Percentiles rank a stretch among this genome's conserved stretches.
phyloP scores from a whole-genome alignment of 768 basidiomycete species.

The Psilocybe azurescens region DNA sequence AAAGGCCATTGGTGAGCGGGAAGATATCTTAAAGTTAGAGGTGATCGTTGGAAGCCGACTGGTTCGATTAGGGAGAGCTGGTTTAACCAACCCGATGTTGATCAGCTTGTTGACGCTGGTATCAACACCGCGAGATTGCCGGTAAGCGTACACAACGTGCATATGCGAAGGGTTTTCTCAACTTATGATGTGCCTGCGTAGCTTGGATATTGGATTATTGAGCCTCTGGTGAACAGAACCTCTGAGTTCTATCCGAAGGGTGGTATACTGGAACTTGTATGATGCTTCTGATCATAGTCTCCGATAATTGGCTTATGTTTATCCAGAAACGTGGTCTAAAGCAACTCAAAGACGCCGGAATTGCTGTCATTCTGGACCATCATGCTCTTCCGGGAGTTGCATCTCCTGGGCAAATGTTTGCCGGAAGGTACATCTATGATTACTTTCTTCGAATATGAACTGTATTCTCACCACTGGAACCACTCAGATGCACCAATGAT shows the following conservation, averaged over 20 bases:
- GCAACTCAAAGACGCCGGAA: constrained; percentile 65
- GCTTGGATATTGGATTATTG: constrained; percentile 87
- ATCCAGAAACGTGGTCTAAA: constrained; percentile 63
- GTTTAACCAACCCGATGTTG: constrained; percentile 71
- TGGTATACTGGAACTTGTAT: constrained; percentile 67
- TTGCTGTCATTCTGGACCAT: constrained; percentile 67
- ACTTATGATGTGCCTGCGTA: constrained; percentile 26
- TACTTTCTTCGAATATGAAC: not conserved
- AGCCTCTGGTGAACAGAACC: constrained; percentile 65
- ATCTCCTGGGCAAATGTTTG: constrained; percentile 62
- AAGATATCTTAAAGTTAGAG: not conserved
- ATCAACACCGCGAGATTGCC: constrained; percentile 84
- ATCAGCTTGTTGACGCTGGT: constrained; percentile 53
- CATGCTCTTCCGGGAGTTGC: constrained; percentile 78
- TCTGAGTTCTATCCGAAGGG: constrained; percentile 73
- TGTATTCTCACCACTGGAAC: constrained; percentile 6
- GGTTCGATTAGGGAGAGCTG: constrained; percentile 57
- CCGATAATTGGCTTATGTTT: not conserved
- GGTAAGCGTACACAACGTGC: constrained; percentile 40
- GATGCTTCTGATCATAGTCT: constrained; percentile 17
- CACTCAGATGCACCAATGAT: constrained; percentile 62
- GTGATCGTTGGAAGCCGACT: not conserved
- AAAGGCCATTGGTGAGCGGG: constrained; percentile 61
- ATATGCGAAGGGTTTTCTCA: not conserved
- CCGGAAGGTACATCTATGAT: constrained; percentile 57